phyloP scores from a whole-genome alignment of 257 asterid species.

The Ajuga chamaepitys region DNA sequence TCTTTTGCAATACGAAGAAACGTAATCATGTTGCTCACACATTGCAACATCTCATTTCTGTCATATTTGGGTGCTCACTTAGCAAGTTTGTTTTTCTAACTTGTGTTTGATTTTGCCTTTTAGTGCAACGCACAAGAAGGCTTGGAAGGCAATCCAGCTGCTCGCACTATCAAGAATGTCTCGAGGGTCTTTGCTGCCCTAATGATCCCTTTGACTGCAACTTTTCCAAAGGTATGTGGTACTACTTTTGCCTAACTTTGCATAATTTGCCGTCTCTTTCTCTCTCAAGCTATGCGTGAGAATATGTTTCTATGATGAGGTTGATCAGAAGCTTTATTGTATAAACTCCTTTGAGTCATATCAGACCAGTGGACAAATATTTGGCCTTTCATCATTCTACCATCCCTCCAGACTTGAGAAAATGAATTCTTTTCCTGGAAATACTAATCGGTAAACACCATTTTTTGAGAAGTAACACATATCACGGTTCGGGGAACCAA shows the following conservation, averaged over 20 bases:
- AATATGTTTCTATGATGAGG: background rate
- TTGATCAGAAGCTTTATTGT: background rate
- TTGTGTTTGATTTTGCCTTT: constrained; percentile 5
- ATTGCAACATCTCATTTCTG: background rate
- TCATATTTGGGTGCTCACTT: background rate
- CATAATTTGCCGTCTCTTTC: too few relatives aligned
- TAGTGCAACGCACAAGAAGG: constrained; percentile 88
- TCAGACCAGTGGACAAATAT: too few relatives aligned
- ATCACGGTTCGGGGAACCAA: too few relatives aligned
- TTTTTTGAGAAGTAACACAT: too few relatives aligned
- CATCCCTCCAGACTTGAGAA: background rate
- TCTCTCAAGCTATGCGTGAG: too few relatives aligned
- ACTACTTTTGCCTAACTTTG: background rate
- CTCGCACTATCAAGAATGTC: constrained; percentile 58
- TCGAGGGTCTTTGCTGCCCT: constrained; percentile 68
- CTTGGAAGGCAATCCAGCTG: constrained; percentile 79
- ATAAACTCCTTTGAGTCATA: too few relatives aligned
- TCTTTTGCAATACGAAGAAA: background rate
- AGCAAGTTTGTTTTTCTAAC: background rate
- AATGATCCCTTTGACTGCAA: constrained; percentile 59
- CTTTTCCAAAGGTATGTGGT: constrained; percentile 57
- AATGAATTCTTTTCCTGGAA: background rate
- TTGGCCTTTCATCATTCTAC: background rate
- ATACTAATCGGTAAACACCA: background rate
- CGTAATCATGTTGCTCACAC: background rate